phyloP scores from a whole-genome alignment of 768 basidiomycete genomes.

The Tylopilus sp. region DNA sequence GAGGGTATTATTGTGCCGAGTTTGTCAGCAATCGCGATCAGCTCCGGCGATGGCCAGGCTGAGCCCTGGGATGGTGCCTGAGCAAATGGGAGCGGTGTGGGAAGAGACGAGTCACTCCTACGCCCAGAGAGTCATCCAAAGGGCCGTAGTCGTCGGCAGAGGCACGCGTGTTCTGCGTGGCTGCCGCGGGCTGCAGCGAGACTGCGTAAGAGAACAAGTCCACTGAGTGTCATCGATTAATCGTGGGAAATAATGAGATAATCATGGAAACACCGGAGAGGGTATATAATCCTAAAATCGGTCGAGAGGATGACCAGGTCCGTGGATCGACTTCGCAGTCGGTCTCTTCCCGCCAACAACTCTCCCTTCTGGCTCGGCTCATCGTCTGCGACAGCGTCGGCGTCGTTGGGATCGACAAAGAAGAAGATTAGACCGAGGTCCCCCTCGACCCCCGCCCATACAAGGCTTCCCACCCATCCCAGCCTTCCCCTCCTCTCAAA shows the following conservation, averaged over 20 bases:
- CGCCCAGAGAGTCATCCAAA: too few relatives aligned
- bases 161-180: conserved; percentile 12
- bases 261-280: conserved; percentile 2
- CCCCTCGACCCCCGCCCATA: conserved; percentile 27
- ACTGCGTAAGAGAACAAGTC: conserved; percentile 10
- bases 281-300: conserved; percentile 28
- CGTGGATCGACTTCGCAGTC: conserved; percentile 46
- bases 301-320: conserved; percentile 15
- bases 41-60: conserved; percentile 23
- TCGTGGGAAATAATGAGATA: conserved; percentile 30
- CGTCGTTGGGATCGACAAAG: conserved; percentile 38
- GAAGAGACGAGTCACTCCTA: background rate
- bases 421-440: conserved; percentile 27
- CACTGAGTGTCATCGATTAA: background rate
- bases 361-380: conserved; percentile 30
- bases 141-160: conserved; percentile 13
- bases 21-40: too few relatives aligned
- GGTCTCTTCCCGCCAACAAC: conserved; percentile 39
- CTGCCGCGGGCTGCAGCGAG: too few relatives aligned
- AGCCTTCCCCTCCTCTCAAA: conserved; percentile 43
- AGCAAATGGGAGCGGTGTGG: conserved; percentile 5
- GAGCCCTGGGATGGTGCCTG: conserved; percentile 12
- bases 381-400: conserved; percentile 42
- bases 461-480: conserved; percentile 11
- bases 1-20: background rate